Evolutionary conservation across 257 asterid species (phyloP), one percentile per base, ranked within the genome.

Genomic region (Gentiana dahurica): DNA sequence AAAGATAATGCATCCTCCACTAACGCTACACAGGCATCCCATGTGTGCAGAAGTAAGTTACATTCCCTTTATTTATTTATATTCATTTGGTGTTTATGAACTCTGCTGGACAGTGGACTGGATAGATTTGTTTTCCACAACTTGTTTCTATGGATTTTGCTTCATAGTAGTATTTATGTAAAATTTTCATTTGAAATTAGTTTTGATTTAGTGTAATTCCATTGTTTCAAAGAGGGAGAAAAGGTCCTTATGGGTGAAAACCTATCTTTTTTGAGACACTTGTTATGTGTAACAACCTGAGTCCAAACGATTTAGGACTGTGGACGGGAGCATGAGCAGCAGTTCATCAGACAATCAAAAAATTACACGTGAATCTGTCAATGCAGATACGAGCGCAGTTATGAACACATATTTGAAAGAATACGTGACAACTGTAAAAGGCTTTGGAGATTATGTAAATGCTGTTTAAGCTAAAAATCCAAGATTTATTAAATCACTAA

Each of bases 1-100:
- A 60, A 68, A 65, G 67, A 65, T 41, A 54, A 85, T 85, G 94
- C 94, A 85, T 73, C 94, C 87, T 57, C 91, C 84, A 66, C 55
- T 85, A 41, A 85, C 91, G 53, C 65, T 85, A 43, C 91, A 85
- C 73, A 72, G 81, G 62, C 94, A 85, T 67, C 91, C 81, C n/a
- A 75, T 81, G 82, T 85, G 94, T 71, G 87, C 86, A 49, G 84
- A 85, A 59, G 94, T 79, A 77, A 67, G 94, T 66, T 64, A 41
- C 50, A 36, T 8, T 46, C 49, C 45, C 5, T 5, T 41, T 7
- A 41, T 41, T 41, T 39, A 5, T 41, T 4, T 8, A 48, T 58
- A 10, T 10, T 15, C 47, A 50, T 44, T 15, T n/a, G 34, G 37
- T 63, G 15, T 11, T 50, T 51, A 48, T 38, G 6, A 11, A 49